Percentiles rank a stretch among this genome's conserved stretches.
These are phyloP conservation scores for Aspergillus ruber DNA, from an alignment of 2,329 filamentous ascomycete species.

Conservation along the genomic window DNA sequence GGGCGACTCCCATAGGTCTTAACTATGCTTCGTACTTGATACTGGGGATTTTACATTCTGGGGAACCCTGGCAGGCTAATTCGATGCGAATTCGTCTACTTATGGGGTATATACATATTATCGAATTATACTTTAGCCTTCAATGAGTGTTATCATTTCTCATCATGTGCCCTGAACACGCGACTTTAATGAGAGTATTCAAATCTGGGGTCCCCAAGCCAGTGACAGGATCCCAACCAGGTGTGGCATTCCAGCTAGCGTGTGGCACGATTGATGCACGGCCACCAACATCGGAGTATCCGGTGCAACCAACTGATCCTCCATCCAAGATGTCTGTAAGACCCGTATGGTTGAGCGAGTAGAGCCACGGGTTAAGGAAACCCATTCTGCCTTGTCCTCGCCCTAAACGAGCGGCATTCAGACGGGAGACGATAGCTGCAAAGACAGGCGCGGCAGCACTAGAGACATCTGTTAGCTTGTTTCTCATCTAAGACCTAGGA, in stretches of 20 bases:
- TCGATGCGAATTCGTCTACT: too few species aligned
- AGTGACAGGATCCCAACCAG: slow-evolving; percentile 47
- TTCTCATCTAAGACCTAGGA: neutral
- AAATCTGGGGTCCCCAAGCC: slow-evolving; percentile 28
- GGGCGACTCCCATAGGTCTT: neutral
- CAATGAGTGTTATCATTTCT: neutral
- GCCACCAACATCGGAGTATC: slow-evolving; percentile 30
- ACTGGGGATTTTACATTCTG: neutral
- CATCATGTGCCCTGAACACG: neutral
- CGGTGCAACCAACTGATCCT: slow-evolving; percentile 39
- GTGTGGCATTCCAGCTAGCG: slow-evolving; percentile 47
- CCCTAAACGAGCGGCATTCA: slow-evolving; percentile 58
- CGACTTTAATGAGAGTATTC: slow-evolving; percentile 10
- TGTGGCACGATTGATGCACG: slow-evolving; percentile 34
- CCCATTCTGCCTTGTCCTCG: slow-evolving; percentile 50
- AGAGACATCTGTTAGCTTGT: slow-evolving; percentile 9
- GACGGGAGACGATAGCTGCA: slow-evolving; percentile 55
- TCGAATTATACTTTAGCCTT: too few species aligned
- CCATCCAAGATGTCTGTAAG: slow-evolving; percentile 46
- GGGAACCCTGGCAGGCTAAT: neutral
- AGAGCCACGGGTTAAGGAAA: slow-evolving; percentile 59
- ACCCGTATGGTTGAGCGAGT: slow-evolving; percentile 39
- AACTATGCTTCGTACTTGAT: neutral
- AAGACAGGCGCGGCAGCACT: slow-evolving; percentile 57
- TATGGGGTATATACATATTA: too few species aligned